Evolutionary conservation across 2,329 filamentous ascomycete species (phyloP).

Genomic region (Claviceps purpurea): DNA sequence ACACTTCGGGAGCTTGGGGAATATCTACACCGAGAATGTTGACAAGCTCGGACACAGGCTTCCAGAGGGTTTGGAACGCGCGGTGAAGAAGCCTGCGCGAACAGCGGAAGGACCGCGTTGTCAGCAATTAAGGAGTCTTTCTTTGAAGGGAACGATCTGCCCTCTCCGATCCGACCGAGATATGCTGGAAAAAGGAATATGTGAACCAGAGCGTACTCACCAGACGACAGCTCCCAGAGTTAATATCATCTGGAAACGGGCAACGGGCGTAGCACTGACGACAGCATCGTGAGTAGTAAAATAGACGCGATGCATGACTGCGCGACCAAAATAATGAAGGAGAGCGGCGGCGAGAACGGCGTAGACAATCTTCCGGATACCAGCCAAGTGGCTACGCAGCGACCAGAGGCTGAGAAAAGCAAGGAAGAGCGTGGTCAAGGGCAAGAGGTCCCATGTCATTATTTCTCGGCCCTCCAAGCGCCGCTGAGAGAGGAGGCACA

Average conservation of each 20-base stretch:
- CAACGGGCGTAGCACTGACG: conserved; percentile 32
- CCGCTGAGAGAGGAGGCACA: conserved; percentile 1
- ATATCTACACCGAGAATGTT: conserved; percentile 88
- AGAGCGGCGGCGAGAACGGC: conserved; percentile 19
- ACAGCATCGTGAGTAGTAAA: conserved; percentile 18
- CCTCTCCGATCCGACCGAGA: too few species aligned
- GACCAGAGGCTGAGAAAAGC: conserved; percentile 25
- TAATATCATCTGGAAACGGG: conserved; percentile 42
- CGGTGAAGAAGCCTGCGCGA: conserved; percentile 62
- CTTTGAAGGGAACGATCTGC: not conserved
- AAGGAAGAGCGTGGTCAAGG: conserved; percentile 27
- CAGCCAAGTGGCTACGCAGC: conserved; percentile 20
- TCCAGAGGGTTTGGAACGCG: conserved; percentile 78
- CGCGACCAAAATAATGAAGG: conserved; percentile 20
- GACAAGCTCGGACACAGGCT: conserved; percentile 82
- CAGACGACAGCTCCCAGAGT: conserved; percentile 39
- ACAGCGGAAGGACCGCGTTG: not conserved
- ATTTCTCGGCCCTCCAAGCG: conserved; percentile 20
- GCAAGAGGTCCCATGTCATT: conserved; percentile 29
- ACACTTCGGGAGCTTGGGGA: conserved; percentile 77
- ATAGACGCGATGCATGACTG: conserved; percentile 17
- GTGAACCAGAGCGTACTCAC: conserved; percentile 23
- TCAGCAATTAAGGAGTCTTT: not conserved
- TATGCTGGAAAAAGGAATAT: not conserved
- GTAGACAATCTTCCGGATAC: conserved; percentile 19